phyloP scores from a whole-genome alignment of 202 grass and related monocot species.

The Brachypodium distachyon region DNA sequence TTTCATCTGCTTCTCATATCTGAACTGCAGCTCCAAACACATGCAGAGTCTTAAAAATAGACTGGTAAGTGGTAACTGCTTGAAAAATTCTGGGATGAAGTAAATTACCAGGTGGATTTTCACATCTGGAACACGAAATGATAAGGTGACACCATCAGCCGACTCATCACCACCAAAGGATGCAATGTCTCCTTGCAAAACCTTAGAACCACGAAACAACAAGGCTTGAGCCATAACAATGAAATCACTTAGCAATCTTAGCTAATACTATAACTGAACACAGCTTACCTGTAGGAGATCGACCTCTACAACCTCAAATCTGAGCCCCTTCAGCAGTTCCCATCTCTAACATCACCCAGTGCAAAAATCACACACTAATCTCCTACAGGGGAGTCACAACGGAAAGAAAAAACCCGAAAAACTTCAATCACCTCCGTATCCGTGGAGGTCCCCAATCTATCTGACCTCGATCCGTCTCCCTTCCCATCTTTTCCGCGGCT shows the following conservation, averaged over 20 bases:
- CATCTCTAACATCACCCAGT: constrained; percentile 29
- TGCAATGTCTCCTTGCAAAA: constrained; percentile 33
- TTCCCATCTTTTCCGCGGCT: not conserved
- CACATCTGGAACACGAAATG: constrained; percentile 24
- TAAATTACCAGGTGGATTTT: constrained; percentile 54
- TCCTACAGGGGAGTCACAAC: not conserved
- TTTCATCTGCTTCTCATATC: not conserved
- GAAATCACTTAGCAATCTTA: not conserved
- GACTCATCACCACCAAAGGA: constrained; percentile 15
- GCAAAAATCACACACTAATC: not conserved
- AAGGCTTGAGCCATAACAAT: constrained; percentile 7
- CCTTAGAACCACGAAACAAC: constrained; percentile 19
- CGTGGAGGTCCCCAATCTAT: not conserved
- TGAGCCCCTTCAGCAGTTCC: constrained; percentile 39
- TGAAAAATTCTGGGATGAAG: constrained; percentile 9
- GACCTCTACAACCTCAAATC: constrained; percentile 66
- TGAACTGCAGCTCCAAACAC: constrained; percentile 11
- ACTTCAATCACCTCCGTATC: constrained; percentile 9
- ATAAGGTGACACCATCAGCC: constrained; percentile 28
- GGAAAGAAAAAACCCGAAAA: not conserved
- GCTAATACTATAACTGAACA: not conserved
- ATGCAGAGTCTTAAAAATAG: not conserved
- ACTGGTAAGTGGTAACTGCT: not conserved
- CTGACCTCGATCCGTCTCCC: constrained; percentile 4
- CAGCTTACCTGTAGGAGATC: constrained; percentile 56